Base-by-base conservation (phyloP, 805 yeast species). In the Yamadazyma sp. region DNA sequence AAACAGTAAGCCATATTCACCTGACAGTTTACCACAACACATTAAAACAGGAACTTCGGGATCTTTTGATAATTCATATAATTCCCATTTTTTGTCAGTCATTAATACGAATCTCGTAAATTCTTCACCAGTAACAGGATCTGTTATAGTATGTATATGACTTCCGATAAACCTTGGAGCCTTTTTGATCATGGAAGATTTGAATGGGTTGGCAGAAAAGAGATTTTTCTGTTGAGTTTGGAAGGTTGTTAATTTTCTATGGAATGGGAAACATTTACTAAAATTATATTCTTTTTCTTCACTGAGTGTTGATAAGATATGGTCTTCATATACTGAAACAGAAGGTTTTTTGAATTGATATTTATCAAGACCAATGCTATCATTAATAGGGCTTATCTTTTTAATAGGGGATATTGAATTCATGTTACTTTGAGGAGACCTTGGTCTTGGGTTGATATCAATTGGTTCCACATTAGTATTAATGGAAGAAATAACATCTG, bases 191-290 rank as follows among this genome's bases (percentile, higher is more conserved):
- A 57, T 48, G 3, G 50, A 30, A 5, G 38, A 24, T 18, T 36
- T 40, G 31, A 44, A 44, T 8, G 48, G 45, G 9, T 51, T 43
- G n/a, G 52, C 33, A 38, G 35, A 56, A 40, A 39, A 54, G 33
- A 35, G 47, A 43, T 56, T 63, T 70, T 29, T 78, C 69, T 40
- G 84, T 70, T 35, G 87, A 56, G 58, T 78, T 62, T 44, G 78
- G 66, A 52, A 74, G 62, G 45, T 72, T 42, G 60, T 71, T 63
- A 33, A 77, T 62, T 56, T 80, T 40, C 95, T 70, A 52, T 82
- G 85, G 36, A 79, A 76, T 0, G 97, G 97, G 58, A 86, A 88
- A 48, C 91, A 86, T 48, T 80, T 82, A 5, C 81, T 79, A 55
- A 80, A 86, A 35, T 78, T 69, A 36, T 73, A 69, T 52, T 86